A percentile compares a stretch with the other conserved stretches of the same genome.
phyloP scores from a whole-genome alignment of 2,329 filamentous ascomycete genomes.

The Ceratocystis alfenasii region DNA sequence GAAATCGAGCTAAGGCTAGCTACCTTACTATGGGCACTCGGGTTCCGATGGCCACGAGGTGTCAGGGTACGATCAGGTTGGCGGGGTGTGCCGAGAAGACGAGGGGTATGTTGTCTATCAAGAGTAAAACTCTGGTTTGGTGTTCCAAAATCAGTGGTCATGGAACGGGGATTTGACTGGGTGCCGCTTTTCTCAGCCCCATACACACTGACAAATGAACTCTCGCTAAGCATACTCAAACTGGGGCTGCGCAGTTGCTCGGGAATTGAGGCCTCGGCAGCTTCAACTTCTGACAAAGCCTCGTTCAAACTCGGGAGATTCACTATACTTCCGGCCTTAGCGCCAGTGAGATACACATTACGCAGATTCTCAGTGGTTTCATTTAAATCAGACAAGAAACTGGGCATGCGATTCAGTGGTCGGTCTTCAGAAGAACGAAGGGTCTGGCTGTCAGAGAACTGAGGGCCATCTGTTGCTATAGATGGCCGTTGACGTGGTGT shows the following conservation, averaged over 20 bases:
- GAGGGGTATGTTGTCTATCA: constrained; percentile 15
- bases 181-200: constrained; percentile 29
- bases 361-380: constrained; percentile 50
- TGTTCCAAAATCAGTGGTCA: not conserved
- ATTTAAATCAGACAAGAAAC: constrained; percentile 49
- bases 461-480: constrained; percentile 23
- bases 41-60: constrained; percentile 15
- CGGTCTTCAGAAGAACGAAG: constrained; percentile 12
- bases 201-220: constrained; percentile 55
- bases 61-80: constrained; percentile 9
- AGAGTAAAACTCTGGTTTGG: not conserved
- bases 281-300: constrained; percentile 18
- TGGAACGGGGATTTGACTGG: not conserved
- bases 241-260: constrained; percentile 43
- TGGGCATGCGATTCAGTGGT: constrained; percentile 47
- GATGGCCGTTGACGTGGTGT: constrained; percentile 10
- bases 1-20: constrained; percentile 32
- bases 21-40: constrained; percentile 15
- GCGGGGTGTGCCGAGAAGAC: constrained; percentile 7
- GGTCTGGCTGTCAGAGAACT: not conserved
- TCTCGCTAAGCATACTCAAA: constrained; percentile 54
- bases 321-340: constrained; percentile 35
- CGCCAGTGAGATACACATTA: constrained; percentile 42
- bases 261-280: constrained; percentile 13
- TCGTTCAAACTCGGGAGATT: constrained; percentile 35